Evolutionary conservation across 495 filamentous ascomycete species (phyloP).

Genomic region (Talaromyces trachyspermus): DNA sequence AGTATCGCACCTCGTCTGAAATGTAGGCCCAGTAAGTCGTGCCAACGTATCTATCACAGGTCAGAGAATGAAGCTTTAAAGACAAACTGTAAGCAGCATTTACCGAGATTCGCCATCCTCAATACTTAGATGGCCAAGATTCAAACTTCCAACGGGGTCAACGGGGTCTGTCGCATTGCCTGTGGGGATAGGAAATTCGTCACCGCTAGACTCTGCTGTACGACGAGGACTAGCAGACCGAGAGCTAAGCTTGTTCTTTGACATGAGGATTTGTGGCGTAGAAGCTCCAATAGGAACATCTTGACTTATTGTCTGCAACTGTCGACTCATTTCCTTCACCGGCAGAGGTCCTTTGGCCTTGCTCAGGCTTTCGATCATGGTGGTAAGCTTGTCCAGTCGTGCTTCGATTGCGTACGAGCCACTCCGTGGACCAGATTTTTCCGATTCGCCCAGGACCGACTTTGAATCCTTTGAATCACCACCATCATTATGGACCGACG

Average conservation of each 20-base stretch:
- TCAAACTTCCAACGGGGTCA: slow-evolving; percentile 38
- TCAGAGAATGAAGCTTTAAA: background rate
- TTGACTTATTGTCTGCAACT: slow-evolving; percentile 17
- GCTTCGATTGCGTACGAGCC: slow-evolving; percentile 34
- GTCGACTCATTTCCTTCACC: slow-evolving; percentile 11
- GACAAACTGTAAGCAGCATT: slow-evolving; percentile 8
- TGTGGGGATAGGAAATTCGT: slow-evolving; percentile 41
- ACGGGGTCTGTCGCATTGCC: slow-evolving; percentile 38
- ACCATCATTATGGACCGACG: slow-evolving; percentile 28
- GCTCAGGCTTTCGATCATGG: slow-evolving; percentile 37
- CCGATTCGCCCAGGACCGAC: slow-evolving; percentile 11
- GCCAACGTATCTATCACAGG: slow-evolving; percentile 38
- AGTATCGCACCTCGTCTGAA: slow-evolving; percentile 34
- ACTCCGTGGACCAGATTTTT: slow-evolving; percentile 19
- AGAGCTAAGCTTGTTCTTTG: slow-evolving; percentile 12
- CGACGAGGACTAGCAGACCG: slow-evolving; percentile 30
- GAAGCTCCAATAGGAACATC: slow-evolving; percentile 10
- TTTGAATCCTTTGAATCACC: slow-evolving; percentile 30
- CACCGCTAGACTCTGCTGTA: slow-evolving; percentile 28
- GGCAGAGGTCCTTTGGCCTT: slow-evolving; percentile 23
- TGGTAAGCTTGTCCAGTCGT: slow-evolving; percentile 38
- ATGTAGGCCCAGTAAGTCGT: slow-evolving; percentile 48
- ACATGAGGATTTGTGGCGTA: background rate
- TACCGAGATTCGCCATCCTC: slow-evolving; percentile 41
- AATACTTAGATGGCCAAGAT: slow-evolving; percentile 40